Evolutionary conservation across 495 filamentous ascomycete genomes (phyloP).

Genomic region (Trichocladium uniseriatum): DNA sequence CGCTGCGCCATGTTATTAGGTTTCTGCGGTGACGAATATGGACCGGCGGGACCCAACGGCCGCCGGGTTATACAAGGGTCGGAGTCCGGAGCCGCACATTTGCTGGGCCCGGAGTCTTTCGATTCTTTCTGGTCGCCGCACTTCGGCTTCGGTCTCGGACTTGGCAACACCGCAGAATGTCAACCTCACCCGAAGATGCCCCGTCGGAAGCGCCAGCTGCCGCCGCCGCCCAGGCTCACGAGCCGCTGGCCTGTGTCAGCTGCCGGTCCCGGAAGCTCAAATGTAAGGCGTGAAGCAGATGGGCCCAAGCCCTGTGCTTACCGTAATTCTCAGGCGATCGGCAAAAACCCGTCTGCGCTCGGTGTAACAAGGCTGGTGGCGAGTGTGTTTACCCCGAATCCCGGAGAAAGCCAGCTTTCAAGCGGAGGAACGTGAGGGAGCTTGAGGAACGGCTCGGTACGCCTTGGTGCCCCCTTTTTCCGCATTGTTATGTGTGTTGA

Average conservation of each 20-base stretch:
- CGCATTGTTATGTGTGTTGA: not conserved
- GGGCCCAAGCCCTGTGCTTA: conserved; percentile 3
- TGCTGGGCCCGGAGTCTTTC: conserved; percentile 2
- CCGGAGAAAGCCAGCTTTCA: conserved; percentile 79
- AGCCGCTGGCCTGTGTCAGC: conserved; percentile 44
- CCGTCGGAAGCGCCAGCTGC: conserved; percentile 4
- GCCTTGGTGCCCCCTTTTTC: not conserved
- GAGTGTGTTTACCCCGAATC: conserved; percentile 78
- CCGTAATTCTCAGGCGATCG: conserved; percentile 38
- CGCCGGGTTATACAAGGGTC: conserved; percentile 6
- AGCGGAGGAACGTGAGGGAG: conserved; percentile 77
- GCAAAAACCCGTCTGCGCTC: conserved; percentile 58
- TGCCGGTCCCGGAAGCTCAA: conserved; percentile 55
- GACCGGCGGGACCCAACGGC: not conserved
- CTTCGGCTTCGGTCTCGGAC: conserved; percentile 8
- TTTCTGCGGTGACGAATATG: conserved; percentile 3
- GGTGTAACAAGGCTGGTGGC: conserved; percentile 58
- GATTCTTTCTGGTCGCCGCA: conserved; percentile 2
- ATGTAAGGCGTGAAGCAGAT: conserved; percentile 30
- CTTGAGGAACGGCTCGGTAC: conserved; percentile 72
- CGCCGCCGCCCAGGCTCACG: conserved; percentile 1
- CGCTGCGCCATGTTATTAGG: not conserved
- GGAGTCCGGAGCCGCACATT: conserved; percentile 8
- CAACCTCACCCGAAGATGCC: conserved; percentile 11
- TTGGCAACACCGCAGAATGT: conserved; percentile 7